Conservation (phyloP, 768 basidiomycete genomes). For the Boletus pseudopeckii region DNA sequence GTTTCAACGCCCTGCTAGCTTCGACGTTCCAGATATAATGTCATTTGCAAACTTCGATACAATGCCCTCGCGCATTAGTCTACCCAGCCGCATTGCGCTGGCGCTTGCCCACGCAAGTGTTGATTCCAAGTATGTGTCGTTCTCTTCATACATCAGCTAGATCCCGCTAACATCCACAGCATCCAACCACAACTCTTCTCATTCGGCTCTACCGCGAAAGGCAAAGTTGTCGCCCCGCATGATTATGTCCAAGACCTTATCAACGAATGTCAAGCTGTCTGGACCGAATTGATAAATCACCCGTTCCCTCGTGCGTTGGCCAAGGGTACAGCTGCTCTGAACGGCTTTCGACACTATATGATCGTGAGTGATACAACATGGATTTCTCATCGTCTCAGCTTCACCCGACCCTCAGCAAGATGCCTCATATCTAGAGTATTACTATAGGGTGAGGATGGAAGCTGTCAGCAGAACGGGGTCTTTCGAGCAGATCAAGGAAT, state of each 20-base stretch:
- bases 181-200: neutral
- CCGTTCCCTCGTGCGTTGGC: neutral
- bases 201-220: neutral
- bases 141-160: neutral
- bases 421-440: conserved; percentile 4
- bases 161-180: neutral
- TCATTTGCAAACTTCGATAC: neutral
- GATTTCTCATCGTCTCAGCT: neutral
- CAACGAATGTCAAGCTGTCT: neutral
- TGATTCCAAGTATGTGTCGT: neutral
- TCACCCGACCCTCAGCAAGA: neutral
- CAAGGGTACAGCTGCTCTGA: neutral
- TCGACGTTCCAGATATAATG: neutral
- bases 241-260: conserved; percentile 5
- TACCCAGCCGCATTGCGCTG: neutral
- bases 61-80: neutral
- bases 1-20: neutral
- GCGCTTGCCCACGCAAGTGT: neutral
- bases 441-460: neutral
- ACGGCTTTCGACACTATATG: conserved; percentile 6
- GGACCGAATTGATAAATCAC: neutral
- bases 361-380: neutral
- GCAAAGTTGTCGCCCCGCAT: accelerated
- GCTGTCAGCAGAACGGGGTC: neutral
- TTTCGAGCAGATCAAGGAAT: neutral